phyloP scores from a whole-genome alignment of 495 filamentous ascomycete genomes.

The Neurospora terricola region DNA sequence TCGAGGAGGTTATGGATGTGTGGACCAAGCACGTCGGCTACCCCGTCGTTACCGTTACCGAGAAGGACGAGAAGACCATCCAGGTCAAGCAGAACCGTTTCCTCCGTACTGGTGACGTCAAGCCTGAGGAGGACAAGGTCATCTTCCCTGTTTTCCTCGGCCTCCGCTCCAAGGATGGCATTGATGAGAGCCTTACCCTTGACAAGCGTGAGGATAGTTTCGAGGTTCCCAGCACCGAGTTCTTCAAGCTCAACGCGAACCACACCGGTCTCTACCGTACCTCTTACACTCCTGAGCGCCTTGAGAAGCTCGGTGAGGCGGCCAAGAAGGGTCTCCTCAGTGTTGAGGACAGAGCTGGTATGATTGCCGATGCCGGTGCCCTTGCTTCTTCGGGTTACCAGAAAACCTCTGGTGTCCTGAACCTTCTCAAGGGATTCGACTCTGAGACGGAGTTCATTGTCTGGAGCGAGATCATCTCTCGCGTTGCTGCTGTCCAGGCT shows the following conservation, averaged over 20 bases:
- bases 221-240: slow-evolving; percentile 52
- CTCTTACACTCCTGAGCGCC: slow-evolving; percentile 55
- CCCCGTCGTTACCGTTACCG: slow-evolving; percentile 61
- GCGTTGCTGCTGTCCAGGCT: slow-evolving; percentile 61
- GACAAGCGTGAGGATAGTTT: slow-evolving; percentile 65
- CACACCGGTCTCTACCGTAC: slow-evolving; percentile 68
- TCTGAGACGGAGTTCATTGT: slow-evolving; percentile 83
- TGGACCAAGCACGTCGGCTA: slow-evolving; percentile 75
- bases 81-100: slow-evolving; percentile 67
- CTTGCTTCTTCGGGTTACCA: slow-evolving; percentile 86
- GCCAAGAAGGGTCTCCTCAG: slow-evolving; percentile 77
- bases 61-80: slow-evolving; percentile 48
- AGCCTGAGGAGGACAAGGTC: slow-evolving; percentile 73
- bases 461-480: slow-evolving; percentile 80
- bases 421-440: slow-evolving; percentile 74
- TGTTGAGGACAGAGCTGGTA: slow-evolving; percentile 89
- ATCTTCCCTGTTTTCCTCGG: slow-evolving; percentile 65
- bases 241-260: slow-evolving; percentile 73
- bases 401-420: slow-evolving; percentile 81
- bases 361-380: slow-evolving; percentile 92
- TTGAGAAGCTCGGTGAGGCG: slow-evolving; percentile 66
- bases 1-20: slow-evolving; percentile 66
- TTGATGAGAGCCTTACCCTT: slow-evolving; percentile 55
- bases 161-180: slow-evolving; percentile 55
- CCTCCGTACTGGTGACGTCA: slow-evolving; percentile 65